Evolutionary conservation across 179 eudicot species (phyloP).

Genomic region (Amaranthus tricolor): DNA sequence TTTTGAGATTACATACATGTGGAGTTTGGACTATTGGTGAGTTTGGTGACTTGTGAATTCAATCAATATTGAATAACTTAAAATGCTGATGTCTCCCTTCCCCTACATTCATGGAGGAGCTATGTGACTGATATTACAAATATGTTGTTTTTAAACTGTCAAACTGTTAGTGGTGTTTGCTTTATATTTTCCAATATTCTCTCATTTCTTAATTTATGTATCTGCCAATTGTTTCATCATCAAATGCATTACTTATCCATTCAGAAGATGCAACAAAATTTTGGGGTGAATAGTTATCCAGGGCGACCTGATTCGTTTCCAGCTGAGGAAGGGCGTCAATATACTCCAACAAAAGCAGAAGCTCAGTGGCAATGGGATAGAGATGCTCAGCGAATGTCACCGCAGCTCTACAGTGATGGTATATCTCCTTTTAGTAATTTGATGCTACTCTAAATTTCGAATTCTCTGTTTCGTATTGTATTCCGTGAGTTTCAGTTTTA

Average conservation of each 20-base stretch:
- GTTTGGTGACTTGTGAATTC: too few species aligned
- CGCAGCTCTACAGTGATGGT: slow-evolving; percentile 68
- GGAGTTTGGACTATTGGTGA: too few species aligned
- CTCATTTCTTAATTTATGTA: not conserved
- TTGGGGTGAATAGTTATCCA: slow-evolving; percentile 35
- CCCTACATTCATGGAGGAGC: too few species aligned
- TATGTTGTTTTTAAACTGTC: too few species aligned
- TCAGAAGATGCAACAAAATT: slow-evolving; percentile 45
- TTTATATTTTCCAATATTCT: not conserved
- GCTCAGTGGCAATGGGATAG: slow-evolving; percentile 85
- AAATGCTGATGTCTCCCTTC: too few species aligned
- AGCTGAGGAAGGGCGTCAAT: slow-evolving; percentile 46
- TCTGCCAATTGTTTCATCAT: slow-evolving; percentile 19
- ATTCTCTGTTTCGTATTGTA: not conserved
- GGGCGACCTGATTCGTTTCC: slow-evolving; percentile 46
- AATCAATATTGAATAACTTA: too few species aligned
- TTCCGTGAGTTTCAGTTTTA: too few species aligned
- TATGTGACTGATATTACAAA: too few species aligned
- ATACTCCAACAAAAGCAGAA: slow-evolving; percentile 47
- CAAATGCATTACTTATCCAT: slow-evolving; percentile 46
- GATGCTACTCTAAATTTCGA: not conserved
- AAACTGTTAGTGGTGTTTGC: not conserved
- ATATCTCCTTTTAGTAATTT: slow-evolving; percentile 8
- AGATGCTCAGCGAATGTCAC: slow-evolving; percentile 70
- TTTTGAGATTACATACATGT: too few species aligned